A percentile compares a stretch with the other conserved stretches of the same genome.
Conservation (phyloP, 495 filamentous ascomycete genomes). For the Annulohypoxylon nitens region DNA sequence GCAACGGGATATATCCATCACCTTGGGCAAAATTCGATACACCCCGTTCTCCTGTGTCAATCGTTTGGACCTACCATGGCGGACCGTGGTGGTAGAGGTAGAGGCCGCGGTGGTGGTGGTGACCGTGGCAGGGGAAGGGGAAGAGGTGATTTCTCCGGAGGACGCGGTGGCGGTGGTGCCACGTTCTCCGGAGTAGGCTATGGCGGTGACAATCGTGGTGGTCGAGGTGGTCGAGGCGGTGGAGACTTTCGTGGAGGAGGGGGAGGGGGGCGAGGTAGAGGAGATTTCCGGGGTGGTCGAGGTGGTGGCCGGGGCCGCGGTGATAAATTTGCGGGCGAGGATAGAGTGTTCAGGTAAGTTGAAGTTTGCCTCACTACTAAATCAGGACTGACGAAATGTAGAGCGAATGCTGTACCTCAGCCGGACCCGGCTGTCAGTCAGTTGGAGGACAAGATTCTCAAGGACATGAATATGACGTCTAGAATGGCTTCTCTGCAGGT, state of each 20-base stretch:
- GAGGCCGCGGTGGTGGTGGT: slow-evolving; percentile 47
- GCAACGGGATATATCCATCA: background rate
- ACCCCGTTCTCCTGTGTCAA: background rate
- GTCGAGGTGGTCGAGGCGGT: slow-evolving; percentile 21
- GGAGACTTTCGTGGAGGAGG: slow-evolving; percentile 31
- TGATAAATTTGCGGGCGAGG: slow-evolving; percentile 41
- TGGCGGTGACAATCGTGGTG: slow-evolving; percentile 33
- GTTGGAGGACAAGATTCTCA: slow-evolving; percentile 55
- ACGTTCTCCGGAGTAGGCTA: slow-evolving; percentile 40
- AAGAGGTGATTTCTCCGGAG: slow-evolving; percentile 43
- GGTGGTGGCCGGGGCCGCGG: slow-evolving; percentile 33
- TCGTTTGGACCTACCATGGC: slow-evolving; percentile 24
- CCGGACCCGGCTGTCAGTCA: slow-evolving; percentile 51
- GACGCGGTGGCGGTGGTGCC: slow-evolving; percentile 42
- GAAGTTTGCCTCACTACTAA: background rate
- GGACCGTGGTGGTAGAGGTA: slow-evolving; percentile 46
- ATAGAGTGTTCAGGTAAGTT: slow-evolving; percentile 52
- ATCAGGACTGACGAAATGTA: slow-evolving; percentile 25
- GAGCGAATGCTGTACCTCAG: slow-evolving; percentile 20
- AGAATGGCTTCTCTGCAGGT: slow-evolving; percentile 51
- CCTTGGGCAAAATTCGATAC: background rate
- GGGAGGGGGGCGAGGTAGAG: slow-evolving; percentile 24
- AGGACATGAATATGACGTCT: slow-evolving; percentile 28
- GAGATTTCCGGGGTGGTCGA: slow-evolving; percentile 31
- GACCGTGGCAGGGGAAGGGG: slow-evolving; percentile 28